Base-by-base conservation (phyloP, 2,329 filamentous ascomycete species). In the Trichoderma afroharzianum region DNA sequence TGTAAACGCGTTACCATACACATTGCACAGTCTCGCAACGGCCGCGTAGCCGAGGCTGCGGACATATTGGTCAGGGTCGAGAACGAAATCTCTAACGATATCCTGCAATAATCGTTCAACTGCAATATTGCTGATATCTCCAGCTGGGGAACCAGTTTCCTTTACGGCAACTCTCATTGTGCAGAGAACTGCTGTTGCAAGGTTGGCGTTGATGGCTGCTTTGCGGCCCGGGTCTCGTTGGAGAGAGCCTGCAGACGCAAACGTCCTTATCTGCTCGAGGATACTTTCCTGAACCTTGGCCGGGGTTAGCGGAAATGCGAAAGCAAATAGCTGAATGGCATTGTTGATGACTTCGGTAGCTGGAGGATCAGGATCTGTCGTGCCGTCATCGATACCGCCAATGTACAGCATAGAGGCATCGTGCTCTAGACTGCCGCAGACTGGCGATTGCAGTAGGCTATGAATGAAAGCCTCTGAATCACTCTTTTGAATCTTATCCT, bases 211-310 rank as follows among this genome's bases (percentile, higher is more conserved):
- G 81, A 99, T 94, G 2, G 97, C 96, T 36, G 94, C 92, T 80
- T 93, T 97, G 66, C 95, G 88, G 6, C 95, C 95, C 2, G 92
- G 92, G 76, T 98, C 96, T 74, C 96, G 89, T 75, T 95, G 93
- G 26, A 98, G 84, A 63, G 88, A 90, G 0, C 90, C 89, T 1
- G 94, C 92, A 0, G 93, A 92, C n/a, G 96, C 85, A 77, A 97
- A 97, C 0, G 93, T 96, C 18, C 93, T 92, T 62, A 98, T 91
- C 79, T 99, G 96, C 80, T 99, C 96, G 11, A 99, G 84, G 62
- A 97, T 93, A 78, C 95, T 98, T 80, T 99, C 96, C 78, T 99
- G 96, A 3, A 99, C 93, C 78, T 95, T 97, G 4, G 93, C 87
- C 0, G 93, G 92, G 59, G 97, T 97, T 11, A 98, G 85, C 3